Conservation (phyloP, 441 rosid genomes). For the Hypseocharis bilobata region DNA sequence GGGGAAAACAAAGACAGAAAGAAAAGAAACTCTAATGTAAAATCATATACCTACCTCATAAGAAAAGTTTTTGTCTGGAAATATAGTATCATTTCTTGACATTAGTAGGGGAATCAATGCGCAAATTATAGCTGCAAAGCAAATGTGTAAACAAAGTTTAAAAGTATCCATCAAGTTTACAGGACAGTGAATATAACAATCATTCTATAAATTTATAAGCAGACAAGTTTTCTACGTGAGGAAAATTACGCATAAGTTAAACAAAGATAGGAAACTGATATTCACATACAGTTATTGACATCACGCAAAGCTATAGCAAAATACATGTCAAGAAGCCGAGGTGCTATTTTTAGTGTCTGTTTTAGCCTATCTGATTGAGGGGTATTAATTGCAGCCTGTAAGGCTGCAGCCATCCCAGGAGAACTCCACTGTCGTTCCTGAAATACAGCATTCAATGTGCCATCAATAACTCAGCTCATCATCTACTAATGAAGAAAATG, state of each 20-base stretch:
- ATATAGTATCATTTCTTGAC: slow-evolving; percentile 66
- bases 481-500: neutral
- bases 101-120: slow-evolving; percentile 76
- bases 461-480: neutral
- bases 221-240: slow-evolving; percentile 3
- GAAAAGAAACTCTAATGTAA: slow-evolving; percentile 8
- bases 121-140: slow-evolving; percentile 66
- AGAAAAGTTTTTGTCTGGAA: slow-evolving; percentile 64
- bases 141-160: slow-evolving; percentile 15
- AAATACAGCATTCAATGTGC: slow-evolving; percentile 23
- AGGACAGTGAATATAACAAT: slow-evolving; percentile 1
- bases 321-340: slow-evolving; percentile 67
- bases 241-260: neutral
- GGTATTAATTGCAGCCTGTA: slow-evolving; percentile 62
- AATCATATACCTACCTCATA: slow-evolving; percentile 48
- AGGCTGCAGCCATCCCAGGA: slow-evolving; percentile 59
- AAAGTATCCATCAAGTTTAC: slow-evolving; percentile 8
- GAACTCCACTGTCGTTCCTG: slow-evolving; percentile 84
- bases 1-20: neutral
- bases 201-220: neutral
- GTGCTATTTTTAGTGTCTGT: slow-evolving; percentile 57
- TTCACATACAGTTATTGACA: slow-evolving; percentile 57
- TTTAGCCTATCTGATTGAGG: slow-evolving; percentile 66
- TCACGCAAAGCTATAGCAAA: slow-evolving; percentile 58
- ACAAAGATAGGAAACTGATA: slow-evolving; percentile 15